phyloP scores from a whole-genome alignment of 192 early-diverging fungal genomes.

The Coemansia sp. region DNA sequence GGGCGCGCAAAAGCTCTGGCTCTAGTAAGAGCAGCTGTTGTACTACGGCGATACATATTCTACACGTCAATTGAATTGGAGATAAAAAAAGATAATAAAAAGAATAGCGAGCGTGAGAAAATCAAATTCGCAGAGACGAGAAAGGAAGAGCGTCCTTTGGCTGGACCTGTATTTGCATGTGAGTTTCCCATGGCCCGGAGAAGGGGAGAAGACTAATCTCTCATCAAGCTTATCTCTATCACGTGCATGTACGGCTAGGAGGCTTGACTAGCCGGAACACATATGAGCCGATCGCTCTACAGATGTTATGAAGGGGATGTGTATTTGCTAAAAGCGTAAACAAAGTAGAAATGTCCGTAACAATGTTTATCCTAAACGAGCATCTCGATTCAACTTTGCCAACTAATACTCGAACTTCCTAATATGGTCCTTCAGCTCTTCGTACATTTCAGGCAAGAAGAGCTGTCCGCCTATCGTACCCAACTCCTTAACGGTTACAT shows the following conservation, averaged over 20 bases:
- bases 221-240: slow-evolving; percentile 11
- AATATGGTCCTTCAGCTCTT: not conserved
- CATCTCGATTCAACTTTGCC: not conserved
- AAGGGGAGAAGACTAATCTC: not conserved
- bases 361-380: not conserved
- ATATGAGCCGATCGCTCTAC: not conserved
- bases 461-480: not conserved
- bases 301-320: not conserved
- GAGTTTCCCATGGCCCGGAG: not conserved
- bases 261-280: not conserved
- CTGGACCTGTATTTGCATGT: not conserved
- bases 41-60: not conserved
- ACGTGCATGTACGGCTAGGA: not conserved
- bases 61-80: slow-evolving; percentile 4
- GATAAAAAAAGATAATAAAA: not conserved
- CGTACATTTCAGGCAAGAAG: not conserved
- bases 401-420: not conserved
- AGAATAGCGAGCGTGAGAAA: slow-evolving; percentile 1
- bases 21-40: slow-evolving; percentile 3
- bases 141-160: not conserved
- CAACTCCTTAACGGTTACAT: not conserved
- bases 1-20: slow-evolving; percentile 4
- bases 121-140: not conserved
- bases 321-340: not conserved
- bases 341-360: not conserved